phyloP scores from a whole-genome alignment of 805 yeast genomes.

The Starmerella scarabaei region DNA sequence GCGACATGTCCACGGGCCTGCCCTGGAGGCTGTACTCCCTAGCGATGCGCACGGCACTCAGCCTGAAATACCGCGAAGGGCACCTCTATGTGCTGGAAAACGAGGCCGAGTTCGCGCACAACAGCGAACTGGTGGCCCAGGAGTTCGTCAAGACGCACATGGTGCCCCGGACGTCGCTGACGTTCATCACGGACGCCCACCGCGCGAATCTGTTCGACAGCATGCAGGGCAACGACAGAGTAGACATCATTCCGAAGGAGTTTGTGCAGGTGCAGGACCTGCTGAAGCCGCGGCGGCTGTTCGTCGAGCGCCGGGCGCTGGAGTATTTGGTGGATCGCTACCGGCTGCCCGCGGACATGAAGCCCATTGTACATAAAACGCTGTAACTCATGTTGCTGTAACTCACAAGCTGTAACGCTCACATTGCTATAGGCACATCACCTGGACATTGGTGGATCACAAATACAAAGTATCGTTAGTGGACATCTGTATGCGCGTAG shows the following conservation, averaged over 20 bases:
- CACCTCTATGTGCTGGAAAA: slow-evolving; percentile 56
- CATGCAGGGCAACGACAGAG: slow-evolving; percentile 39
- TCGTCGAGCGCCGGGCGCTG: slow-evolving; percentile 60
- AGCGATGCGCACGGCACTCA: slow-evolving; percentile 72
- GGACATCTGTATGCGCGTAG: too few species aligned
- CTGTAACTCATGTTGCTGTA: too few species aligned
- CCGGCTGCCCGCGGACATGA: slow-evolving; percentile 5
- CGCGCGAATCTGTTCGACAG: slow-evolving; percentile 50
- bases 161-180: slow-evolving; percentile 26
- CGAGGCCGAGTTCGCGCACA: slow-evolving; percentile 27
- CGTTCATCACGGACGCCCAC: slow-evolving; percentile 54
- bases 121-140: slow-evolving; percentile 35
- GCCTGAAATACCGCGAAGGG: slow-evolving; percentile 68
- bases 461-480: too few species aligned
- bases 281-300: slow-evolving; percentile 62
- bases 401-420: too few species aligned
- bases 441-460: too few species aligned
- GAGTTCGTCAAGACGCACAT: slow-evolving; percentile 38
- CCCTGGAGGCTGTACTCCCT: slow-evolving; percentile 58
- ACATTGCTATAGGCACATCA: too few species aligned
- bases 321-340: slow-evolving; percentile 36
- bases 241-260: slow-evolving; percentile 59
- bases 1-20: slow-evolving; percentile 68
- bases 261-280: slow-evolving; percentile 73
- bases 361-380: not conserved